Percentiles rank a stretch among this genome's conserved stretches.
These are phyloP conservation scores for Crithidia acanthocephali DNA, from an alignment of 208 protist genomes.

Conservation along the genomic window DNA sequence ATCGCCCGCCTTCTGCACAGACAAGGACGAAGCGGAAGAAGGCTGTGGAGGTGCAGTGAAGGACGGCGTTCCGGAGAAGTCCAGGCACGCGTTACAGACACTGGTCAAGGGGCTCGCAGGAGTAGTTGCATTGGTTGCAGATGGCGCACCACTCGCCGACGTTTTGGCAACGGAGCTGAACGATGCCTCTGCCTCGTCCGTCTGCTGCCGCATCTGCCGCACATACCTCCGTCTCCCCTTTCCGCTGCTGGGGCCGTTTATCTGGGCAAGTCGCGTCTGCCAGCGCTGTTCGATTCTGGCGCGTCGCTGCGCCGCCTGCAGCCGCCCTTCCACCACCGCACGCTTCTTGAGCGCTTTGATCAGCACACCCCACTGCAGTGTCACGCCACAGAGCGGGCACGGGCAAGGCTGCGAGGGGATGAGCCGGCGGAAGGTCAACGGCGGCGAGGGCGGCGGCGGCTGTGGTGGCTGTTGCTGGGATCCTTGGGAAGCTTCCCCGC, in stretches of 20 bases:
- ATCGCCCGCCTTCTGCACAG: not conserved
- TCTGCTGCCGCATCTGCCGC: conserved; percentile 1
- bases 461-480: not conserved
- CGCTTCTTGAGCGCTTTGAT: conserved; percentile 73
- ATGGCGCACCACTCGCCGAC: not conserved
- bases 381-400: conserved; percentile 74
- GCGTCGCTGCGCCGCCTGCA: conserved; percentile 49
- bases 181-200: not conserved
- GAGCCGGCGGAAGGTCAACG: conserved; percentile 13
- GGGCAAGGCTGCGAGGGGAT: conserved; percentile 34
- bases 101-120: not conserved
- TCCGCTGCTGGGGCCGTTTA: conserved; percentile 13
- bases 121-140: not conserved
- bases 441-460: not conserved
- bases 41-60: not conserved
- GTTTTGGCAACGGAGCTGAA: not conserved
- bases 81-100: not conserved
- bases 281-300: conserved; percentile 46
- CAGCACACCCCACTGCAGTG: conserved; percentile 67
- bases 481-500: not conserved
- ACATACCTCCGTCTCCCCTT: not conserved
- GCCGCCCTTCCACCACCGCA: conserved; percentile 40
- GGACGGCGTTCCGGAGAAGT: not conserved
- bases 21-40: not conserved
- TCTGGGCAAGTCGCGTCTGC: conserved; percentile 40